Evolutionary conservation across 2,329 filamentous ascomycete species (phyloP).

Genomic region (Microdochium trichocladiopsis): DNA sequence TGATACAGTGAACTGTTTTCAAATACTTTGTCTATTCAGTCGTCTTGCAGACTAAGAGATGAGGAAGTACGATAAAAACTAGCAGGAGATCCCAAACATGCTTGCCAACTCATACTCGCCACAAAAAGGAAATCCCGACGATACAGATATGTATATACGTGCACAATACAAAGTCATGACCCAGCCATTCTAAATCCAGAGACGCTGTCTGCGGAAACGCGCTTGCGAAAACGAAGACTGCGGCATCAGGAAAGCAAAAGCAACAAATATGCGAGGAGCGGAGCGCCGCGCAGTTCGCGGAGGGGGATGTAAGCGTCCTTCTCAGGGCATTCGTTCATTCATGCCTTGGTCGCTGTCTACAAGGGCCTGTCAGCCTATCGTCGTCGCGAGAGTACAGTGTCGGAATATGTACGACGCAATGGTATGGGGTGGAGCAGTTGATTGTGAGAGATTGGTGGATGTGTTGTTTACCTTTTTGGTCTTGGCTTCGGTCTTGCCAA

Average conservation of each 20-base stretch:
- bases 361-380: neutral
- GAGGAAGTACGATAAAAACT: neutral
- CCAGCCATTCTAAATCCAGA: no score
- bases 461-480: slow-evolving; percentile 9
- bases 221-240: neutral
- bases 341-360: neutral
- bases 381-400: neutral
- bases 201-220: no score
- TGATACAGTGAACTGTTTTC: no score
- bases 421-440: neutral
- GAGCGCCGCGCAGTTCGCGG: no score
- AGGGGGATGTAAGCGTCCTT: no score
- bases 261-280: neutral
- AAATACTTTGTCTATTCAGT: neutral
- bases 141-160: no score
- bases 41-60: neutral
- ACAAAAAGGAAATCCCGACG: neutral
- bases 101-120: neutral
- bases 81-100: neutral
- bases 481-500: slow-evolving; percentile 10
- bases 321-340: neutral
- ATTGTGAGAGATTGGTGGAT: neutral
- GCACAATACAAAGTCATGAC: no score
- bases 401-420: neutral
- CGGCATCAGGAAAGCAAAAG: neutral